Base-by-base conservation (phyloP, 2,329 filamentous ascomycete species). In the Diaporthe capsici region DNA sequence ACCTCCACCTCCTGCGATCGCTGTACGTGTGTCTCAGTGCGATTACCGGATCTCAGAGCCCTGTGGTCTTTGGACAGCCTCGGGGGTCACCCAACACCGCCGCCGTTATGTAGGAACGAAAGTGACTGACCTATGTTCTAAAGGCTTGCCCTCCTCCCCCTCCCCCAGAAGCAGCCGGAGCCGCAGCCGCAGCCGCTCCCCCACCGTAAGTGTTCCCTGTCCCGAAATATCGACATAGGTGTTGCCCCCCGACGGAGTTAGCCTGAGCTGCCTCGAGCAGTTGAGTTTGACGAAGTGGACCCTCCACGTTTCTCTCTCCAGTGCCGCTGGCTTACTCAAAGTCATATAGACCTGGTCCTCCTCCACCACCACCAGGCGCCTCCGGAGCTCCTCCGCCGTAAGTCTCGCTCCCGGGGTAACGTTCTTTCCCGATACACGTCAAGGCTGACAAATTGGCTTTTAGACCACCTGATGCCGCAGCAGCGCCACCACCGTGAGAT, bases 101-200 rank as follows among this genome's bases (percentile, higher is more conserved):
- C 8, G 9, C 9, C 25, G 2, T 51, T 2, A 34, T 9, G 10
- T 4, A n/a, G 44, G 12, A 37, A 37, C 12, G 44, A 51, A 22
- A n/a, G 2, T 37, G 12, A 28, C 63, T 68, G 31, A 68, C 63
- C 22, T 53, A n/a, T 25, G 13, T 53, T 68, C 12, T 39, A 7
- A n/a, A 68, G 63, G 31, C 63, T n/a, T 68, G 63, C n/a, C 63
- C 63, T 53, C 63, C 63, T 53, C 44, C 63, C 12, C 44, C 44
- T 51, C 28, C 44, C 22, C 28, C 44, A 67, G 61, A 42, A 28
- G 61, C 42, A n/a, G 61, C 25, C 20, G 61, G 25, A 17, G 60
- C 60, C 39, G 60, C 60, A 17, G 60, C 60, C 39, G 60, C 60
- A 2, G 60, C 60, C 15, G 60, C 60, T 63, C n/a, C 60, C n/a